Conservation (phyloP, 345 rosid species). For the Clausena lansium region DNA sequence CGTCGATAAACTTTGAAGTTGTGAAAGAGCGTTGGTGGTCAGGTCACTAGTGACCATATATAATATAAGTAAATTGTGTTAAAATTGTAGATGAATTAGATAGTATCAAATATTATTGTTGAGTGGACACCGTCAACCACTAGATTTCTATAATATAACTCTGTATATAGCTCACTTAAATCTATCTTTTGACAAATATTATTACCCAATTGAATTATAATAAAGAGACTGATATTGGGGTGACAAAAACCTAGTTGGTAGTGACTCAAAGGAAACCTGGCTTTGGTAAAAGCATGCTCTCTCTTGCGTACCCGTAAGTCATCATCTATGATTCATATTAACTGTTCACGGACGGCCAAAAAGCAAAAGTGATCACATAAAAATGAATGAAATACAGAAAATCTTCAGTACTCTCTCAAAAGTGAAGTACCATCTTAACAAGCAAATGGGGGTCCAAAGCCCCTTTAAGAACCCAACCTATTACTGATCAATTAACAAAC, state of each 20-base stretch:
- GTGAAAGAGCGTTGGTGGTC: slow-evolving; percentile 6
- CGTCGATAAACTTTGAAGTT: slow-evolving; percentile 1
- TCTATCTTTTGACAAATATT: background rate
- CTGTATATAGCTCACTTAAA: background rate
- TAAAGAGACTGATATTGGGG: background rate
- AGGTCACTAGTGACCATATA: background rate
- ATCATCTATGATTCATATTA: background rate
- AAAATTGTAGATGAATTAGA: too few relatives aligned
- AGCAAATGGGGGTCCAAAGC: too few relatives aligned
- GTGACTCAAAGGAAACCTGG: slow-evolving; percentile 21
- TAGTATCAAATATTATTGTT: too few relatives aligned
- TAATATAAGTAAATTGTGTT: background rate
- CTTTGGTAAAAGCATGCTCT: slow-evolving; percentile 26
- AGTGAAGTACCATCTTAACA: slow-evolving; percentile 9
- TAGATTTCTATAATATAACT: background rate
- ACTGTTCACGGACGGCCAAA: slow-evolving; percentile 21
- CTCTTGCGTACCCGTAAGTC: background rate
- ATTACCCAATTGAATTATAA: background rate
- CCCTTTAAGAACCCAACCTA: slow-evolving; percentile 12
- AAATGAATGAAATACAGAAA: slow-evolving; percentile 14
- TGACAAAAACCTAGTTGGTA: slow-evolving; percentile 24
- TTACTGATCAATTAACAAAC: background rate
- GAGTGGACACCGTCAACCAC: too few relatives aligned
- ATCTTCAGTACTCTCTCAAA: slow-evolving; percentile 24
- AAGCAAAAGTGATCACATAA: slow-evolving; percentile 23